These are phyloP conservation scores for Teratosphaeria zuluensis DNA, from an alignment of 2,329 filamentous ascomycete genomes.

Conservation along the genomic window DNA sequence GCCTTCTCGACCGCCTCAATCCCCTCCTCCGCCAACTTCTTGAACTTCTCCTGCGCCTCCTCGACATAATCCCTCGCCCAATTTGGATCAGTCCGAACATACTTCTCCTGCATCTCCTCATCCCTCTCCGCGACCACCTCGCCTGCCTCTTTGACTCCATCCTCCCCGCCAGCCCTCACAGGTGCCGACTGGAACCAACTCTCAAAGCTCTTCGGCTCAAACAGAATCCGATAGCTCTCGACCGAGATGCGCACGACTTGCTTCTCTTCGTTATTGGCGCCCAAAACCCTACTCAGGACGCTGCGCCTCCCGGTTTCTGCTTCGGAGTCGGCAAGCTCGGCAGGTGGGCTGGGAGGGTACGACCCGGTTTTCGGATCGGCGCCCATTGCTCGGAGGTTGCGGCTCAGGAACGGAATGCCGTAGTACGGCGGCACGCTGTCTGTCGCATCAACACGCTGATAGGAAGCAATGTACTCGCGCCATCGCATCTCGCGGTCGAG, in stretches of 20 bases:
- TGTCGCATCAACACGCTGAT: conserved; percentile 78
- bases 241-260: conserved; percentile 37
- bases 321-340: neutral
- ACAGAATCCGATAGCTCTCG: conserved; percentile 33
- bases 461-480: conserved; percentile 94
- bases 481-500: conserved; percentile 50
- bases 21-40: conserved; percentile 3
- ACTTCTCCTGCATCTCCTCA: conserved; percentile 30
- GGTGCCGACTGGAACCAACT: conserved; percentile 31
- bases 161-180: conserved; percentile 26
- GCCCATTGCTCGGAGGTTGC: conserved; percentile 30
- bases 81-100: conserved; percentile 19
- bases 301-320: conserved; percentile 2
- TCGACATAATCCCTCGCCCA: conserved; percentile 10
- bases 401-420: conserved; percentile 29
- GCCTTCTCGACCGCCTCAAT: conserved; percentile 6
- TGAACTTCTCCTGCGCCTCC: conserved; percentile 36
- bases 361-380: conserved; percentile 17
- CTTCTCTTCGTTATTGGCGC: conserved; percentile 28
- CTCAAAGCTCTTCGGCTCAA: conserved; percentile 33
- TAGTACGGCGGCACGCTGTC: conserved; percentile 30
- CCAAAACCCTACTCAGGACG: conserved; percentile 10
- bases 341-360: conserved; percentile 10
- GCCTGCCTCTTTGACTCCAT: conserved; percentile 25
- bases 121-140: conserved; percentile 27